Conservation (phyloP, 148 eudicot genomes). For the Amaranthus hypochondriacus region DNA sequence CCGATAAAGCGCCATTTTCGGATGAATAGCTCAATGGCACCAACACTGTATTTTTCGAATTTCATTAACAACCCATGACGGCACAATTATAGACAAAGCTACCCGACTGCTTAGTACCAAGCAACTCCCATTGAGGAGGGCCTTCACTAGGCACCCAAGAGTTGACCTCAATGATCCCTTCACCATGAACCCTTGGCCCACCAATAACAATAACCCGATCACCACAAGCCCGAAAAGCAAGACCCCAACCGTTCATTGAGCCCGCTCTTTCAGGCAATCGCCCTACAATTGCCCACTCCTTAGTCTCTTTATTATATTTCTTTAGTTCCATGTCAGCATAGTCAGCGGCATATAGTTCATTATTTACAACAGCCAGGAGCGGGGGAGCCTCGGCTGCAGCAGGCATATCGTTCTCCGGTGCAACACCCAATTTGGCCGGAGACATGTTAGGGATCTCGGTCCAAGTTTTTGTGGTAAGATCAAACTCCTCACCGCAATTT, state of each 20-base stretch:
- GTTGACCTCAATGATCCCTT: conserved; percentile 61
- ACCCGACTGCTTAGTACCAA: conserved; percentile 55
- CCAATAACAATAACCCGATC: conserved; percentile 67
- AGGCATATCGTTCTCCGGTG: conserved; percentile 35
- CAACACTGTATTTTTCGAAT: neutral
- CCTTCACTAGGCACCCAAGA: conserved; percentile 78
- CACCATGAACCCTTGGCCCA: conserved; percentile 56
- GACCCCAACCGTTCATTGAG: conserved; percentile 89
- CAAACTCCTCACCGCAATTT: conserved; percentile 79
- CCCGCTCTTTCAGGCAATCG: conserved; percentile 75
- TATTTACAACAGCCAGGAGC: conserved; percentile 78
- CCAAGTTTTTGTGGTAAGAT: conserved; percentile 55
- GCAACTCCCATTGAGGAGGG: conserved; percentile 62
- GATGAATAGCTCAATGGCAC: conserved; percentile 14
- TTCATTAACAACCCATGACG: conserved; percentile 86
- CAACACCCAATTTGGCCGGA: conserved; percentile 43
- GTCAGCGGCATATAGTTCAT: conserved; percentile 78
- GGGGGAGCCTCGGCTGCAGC: conserved; percentile 82
- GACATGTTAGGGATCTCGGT: conserved; percentile 69
- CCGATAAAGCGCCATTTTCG: conserved; percentile 8
- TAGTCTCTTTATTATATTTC: conserved; percentile 48
- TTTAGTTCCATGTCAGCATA: conserved; percentile 65
- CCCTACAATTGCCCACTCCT: conserved; percentile 54
- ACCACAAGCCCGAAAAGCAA: conserved; percentile 90
- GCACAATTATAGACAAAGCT: conserved; percentile 94